phyloP scores from a whole-genome alignment of 2,329 filamentous ascomycete species.

The Xylariaceae sp. region DNA sequence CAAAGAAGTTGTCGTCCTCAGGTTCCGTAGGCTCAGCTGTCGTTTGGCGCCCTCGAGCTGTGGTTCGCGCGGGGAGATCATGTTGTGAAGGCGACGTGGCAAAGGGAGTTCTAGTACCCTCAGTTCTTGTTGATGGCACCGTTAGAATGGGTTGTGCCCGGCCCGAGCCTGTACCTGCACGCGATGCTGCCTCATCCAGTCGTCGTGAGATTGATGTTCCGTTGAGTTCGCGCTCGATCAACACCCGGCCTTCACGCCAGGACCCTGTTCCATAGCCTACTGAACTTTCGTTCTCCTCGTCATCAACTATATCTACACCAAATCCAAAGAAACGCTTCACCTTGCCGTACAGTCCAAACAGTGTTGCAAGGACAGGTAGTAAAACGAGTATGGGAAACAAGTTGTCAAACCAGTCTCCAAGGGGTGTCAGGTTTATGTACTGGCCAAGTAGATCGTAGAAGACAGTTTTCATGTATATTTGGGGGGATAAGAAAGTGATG shows the following conservation, averaged over 20 bases:
- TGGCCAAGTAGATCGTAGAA: conserved; percentile 89
- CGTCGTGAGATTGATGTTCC: conserved; percentile 63
- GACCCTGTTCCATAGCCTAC: conserved; percentile 75
- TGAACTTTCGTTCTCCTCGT: conserved; percentile 70
- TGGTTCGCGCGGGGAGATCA: conserved; percentile 40
- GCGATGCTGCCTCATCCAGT: conserved; percentile 50
- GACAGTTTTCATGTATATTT: conserved; percentile 75
- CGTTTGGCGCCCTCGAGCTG: conserved; percentile 40
- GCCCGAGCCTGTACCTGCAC: conserved; percentile 39
- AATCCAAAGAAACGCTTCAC: conserved; percentile 80
- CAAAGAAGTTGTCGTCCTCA: conserved; percentile 82
- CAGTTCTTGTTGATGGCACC: conserved; percentile 49
- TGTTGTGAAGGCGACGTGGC: conserved; percentile 48
- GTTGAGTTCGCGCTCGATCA: conserved; percentile 86
- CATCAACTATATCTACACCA: conserved; percentile 75
- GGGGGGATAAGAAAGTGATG: conserved; percentile 80
- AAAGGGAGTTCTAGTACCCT: conserved; percentile 50
- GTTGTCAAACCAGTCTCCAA: conserved; percentile 84
- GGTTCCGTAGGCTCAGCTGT: conserved; percentile 60
- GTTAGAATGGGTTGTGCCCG: conserved; percentile 55
- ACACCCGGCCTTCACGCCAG: conserved; percentile 89
- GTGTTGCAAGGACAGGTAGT: conserved; percentile 80
- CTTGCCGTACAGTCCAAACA: conserved; percentile 88
- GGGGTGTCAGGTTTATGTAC: conserved; percentile 80
- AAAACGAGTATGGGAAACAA: conserved; percentile 90